Evolutionary conservation across 176 grass and related monocot genomes (phyloP), one percentile per base, ranked within the genome.

Genomic region (Cenchrus americanus): DNA sequence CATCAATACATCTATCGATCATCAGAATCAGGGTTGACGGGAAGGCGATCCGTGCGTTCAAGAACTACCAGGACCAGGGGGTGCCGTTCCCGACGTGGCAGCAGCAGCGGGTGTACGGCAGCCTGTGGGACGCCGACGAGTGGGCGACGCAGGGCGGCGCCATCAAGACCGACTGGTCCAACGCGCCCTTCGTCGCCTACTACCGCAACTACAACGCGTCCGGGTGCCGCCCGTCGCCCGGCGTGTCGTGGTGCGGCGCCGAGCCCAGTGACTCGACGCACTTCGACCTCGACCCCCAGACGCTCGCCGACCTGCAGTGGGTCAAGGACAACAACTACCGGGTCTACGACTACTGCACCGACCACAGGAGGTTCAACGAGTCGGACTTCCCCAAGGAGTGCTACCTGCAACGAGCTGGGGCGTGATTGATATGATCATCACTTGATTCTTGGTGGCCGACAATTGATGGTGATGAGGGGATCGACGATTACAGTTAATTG

Each of bases 71-170:
- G 66, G 77, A 50, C 0, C 4, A 85, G 1, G 88, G 84, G 8
- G 34, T 93, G 22, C 22, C 77, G 26, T 96, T 69, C 77, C 94
- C 88, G 61, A 78, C 44, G 43, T 78, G 83, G 88, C 94, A 93
- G 85, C 37, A 27, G 82, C 88, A 91, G 91, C 82, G 87, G 0
- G 12, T 82, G 46, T 91, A 84, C 84, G 87, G 91, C 0, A 91
- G 79, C 80, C 84, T 97, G 44, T 97, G 91, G 91, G 73, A 80
- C 75, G 94, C 82, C 0, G 94, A 97, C 23, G 87, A 83, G 78
- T 97, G 94, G 94, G 94, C 94, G 65, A 97, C 94, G 41, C 52
- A 88, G 73, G 90, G 93, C 23, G 94, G 94, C 0, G 62, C 75
- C 1, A 22, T 91, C 64, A 97, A 97, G 91, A 93, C 89, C 8